Percentiles rank a stretch among this genome's conserved stretches.
These are phyloP conservation scores for Neostapfia colusana DNA, from an alignment of 176 grass and related monocot genomes.

Conservation along the genomic window DNA sequence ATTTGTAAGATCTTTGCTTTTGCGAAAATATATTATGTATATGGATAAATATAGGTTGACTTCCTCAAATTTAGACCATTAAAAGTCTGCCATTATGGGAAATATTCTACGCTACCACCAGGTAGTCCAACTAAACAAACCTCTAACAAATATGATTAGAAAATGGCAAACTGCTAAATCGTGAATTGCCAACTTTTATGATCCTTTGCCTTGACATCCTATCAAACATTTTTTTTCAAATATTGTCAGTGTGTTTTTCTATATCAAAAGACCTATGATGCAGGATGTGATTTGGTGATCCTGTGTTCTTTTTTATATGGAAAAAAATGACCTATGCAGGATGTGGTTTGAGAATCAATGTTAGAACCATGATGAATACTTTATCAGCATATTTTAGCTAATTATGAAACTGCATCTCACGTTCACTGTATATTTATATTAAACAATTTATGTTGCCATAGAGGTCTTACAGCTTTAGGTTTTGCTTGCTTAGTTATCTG, in stretches of 20 bases:
- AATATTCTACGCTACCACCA: not conserved
- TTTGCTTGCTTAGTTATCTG: conserved; percentile 14
- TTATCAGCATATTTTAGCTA: not conserved
- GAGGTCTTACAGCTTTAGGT: conserved; percentile 1
- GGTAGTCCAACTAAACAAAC: not conserved
- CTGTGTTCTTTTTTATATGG: not conserved
- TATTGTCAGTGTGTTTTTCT: not conserved
- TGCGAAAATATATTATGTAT: not conserved
- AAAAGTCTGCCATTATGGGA: not conserved
- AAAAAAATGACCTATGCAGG: not conserved
- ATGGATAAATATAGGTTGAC: not conserved
- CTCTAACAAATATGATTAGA: not conserved
- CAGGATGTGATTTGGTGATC: too few species aligned
- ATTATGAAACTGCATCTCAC: conserved; percentile 1
- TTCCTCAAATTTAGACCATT: not conserved
- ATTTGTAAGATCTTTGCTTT: conserved; percentile 6
- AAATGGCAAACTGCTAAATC: conserved; percentile 18
- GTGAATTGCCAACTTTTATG: not conserved
- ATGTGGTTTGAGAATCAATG: not conserved
- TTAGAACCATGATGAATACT: not conserved
- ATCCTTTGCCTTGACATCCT: not conserved
- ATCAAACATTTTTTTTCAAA: not conserved
- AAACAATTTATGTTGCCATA: not conserved
- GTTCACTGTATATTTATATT: not conserved
- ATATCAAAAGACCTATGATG: not conserved